These are phyloP conservation scores for Penicillium arizonense DNA, from an alignment of 495 filamentous ascomycete genomes.

Conservation along the genomic window DNA sequence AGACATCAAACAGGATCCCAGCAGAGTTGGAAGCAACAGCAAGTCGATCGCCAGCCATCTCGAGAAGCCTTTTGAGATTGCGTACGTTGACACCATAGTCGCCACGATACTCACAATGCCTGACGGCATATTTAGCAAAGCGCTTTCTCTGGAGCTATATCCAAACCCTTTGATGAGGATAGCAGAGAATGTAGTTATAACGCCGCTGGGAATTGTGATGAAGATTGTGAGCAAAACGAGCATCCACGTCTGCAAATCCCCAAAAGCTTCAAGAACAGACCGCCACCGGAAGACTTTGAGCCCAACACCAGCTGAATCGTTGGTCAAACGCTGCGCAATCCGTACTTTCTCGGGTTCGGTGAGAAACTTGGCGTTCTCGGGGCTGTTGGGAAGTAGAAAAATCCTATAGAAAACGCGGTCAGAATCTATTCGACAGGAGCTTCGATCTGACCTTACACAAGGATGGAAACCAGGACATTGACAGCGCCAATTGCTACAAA, in stretches of 20 bases:
- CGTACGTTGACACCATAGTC: constrained; percentile 49
- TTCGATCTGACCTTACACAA: constrained; percentile 22
- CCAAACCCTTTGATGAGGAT: constrained; percentile 50
- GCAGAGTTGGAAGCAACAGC: constrained; percentile 38
- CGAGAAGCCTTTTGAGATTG: constrained; percentile 35
- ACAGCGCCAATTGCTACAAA: constrained; percentile 59
- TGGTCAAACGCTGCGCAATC: constrained; percentile 27
- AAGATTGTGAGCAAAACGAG: constrained; percentile 44
- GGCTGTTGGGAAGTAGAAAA: constrained; percentile 50
- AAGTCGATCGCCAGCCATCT: constrained; percentile 47
- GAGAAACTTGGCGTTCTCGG: constrained; percentile 53
- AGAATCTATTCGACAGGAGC: no score
- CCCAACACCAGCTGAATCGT: constrained; percentile 54
- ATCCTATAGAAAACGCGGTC: constrained; percentile 12
- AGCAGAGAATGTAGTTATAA: constrained; percentile 47
- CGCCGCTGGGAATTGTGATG: constrained; percentile 49
- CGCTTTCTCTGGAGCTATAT: constrained; percentile 38
- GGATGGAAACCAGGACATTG: constrained; percentile 50
- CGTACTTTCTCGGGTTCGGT: constrained; percentile 45
- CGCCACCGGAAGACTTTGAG: constrained; percentile 37
- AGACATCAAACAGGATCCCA: constrained; percentile 59
- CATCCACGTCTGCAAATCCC: constrained; percentile 40
- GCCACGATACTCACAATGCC: constrained; percentile 55
- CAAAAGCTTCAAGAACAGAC: constrained; percentile 37
- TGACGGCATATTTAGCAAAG: constrained; percentile 64